Evolutionary conservation across 2,329 filamentous ascomycete species (phyloP).

Genomic region (Malbranchea cinnamomea): DNA sequence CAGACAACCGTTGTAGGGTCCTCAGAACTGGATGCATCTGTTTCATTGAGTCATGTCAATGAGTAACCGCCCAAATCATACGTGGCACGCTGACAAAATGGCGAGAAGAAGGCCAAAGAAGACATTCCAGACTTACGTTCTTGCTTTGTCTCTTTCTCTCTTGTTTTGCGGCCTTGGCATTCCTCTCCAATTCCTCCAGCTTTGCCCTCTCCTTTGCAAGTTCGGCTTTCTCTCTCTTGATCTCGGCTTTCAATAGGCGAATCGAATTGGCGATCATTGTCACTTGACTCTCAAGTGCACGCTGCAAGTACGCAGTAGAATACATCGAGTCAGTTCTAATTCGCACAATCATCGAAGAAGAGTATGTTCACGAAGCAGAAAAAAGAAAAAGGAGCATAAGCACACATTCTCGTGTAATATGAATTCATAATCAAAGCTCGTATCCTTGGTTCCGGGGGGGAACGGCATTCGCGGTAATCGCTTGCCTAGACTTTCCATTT

Average conservation of each 20-base stretch:
- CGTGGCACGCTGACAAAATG: background rate
- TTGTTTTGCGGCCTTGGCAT: conserved; percentile 24
- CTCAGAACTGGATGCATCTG: conserved; percentile 28
- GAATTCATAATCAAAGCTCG: conserved; percentile 29
- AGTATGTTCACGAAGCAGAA: background rate
- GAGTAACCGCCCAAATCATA: conserved; percentile 9
- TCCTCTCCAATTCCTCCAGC: conserved; percentile 28
- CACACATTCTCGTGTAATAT: conserved; percentile 29
- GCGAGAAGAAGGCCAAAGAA: background rate
- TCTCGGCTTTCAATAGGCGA: conserved; percentile 26
- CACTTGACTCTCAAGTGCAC: conserved; percentile 23
- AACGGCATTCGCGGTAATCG: conserved; percentile 33
- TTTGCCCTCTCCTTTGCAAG: conserved; percentile 26
- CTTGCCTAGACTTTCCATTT: conserved; percentile 19
- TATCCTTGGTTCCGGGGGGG: conserved; percentile 27
- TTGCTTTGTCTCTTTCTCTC: conserved; percentile 27
- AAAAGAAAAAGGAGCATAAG: conserved; percentile 2
- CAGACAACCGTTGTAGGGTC: conserved; percentile 17
- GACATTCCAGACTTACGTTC: conserved; percentile 18
- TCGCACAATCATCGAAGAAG: conserved; percentile 11
- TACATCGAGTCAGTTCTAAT: conserved; percentile 2
- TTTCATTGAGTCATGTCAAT: conserved; percentile 5
- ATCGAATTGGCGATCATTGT: conserved; percentile 25
- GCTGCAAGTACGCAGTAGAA: conserved; percentile 12
- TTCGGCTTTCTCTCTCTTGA: conserved; percentile 27